A percentile compares a stretch with the other conserved stretches of the same genome.
Evolutionary conservation across 2,329 filamentous ascomycete genomes (phyloP).

Genomic region (Nemania bipapillata): DNA sequence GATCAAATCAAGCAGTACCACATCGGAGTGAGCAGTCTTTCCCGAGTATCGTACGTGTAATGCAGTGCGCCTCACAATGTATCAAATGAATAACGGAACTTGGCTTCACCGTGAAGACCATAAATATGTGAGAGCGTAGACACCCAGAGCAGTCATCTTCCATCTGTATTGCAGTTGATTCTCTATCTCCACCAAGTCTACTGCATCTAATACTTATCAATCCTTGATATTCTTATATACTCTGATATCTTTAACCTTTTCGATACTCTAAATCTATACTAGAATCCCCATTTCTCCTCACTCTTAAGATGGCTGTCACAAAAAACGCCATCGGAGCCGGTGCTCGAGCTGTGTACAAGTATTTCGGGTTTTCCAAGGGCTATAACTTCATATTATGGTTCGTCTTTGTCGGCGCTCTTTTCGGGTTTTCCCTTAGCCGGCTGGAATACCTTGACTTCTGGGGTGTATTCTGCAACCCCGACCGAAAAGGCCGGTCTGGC

Average conservation of each 20-base stretch:
- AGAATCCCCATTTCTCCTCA: background rate
- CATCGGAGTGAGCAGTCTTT: background rate
- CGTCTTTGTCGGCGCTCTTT: slow-evolving; percentile 58
- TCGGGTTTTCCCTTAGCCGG: slow-evolving; percentile 62
- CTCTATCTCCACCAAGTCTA: background rate
- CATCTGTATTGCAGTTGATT: background rate
- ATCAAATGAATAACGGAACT: background rate
- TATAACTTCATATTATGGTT: slow-evolving; percentile 69
- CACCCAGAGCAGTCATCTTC: background rate
- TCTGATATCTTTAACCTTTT: background rate
- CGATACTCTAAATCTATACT: background rate
- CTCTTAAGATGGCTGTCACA: slow-evolving; percentile 24
- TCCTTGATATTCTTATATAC: background rate
- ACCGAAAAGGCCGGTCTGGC: background rate
- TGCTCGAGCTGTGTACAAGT: slow-evolving; percentile 55
- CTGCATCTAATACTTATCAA: background rate
- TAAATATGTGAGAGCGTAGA: slow-evolving; percentile 4
- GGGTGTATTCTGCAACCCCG: slow-evolving; percentile 50
- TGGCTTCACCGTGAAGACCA: background rate
- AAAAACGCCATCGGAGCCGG: slow-evolving; percentile 34
- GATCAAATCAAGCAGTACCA: background rate
- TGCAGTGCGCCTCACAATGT: background rate
- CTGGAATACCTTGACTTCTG: slow-evolving; percentile 62
- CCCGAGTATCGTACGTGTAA: background rate
- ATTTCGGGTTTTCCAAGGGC: slow-evolving; percentile 65